Evolutionary conservation across 1,284 basidiomycete genomes (phyloP), one percentile per base, ranked within the genome.

Genomic region (Cryptococcus sp.): DNA sequence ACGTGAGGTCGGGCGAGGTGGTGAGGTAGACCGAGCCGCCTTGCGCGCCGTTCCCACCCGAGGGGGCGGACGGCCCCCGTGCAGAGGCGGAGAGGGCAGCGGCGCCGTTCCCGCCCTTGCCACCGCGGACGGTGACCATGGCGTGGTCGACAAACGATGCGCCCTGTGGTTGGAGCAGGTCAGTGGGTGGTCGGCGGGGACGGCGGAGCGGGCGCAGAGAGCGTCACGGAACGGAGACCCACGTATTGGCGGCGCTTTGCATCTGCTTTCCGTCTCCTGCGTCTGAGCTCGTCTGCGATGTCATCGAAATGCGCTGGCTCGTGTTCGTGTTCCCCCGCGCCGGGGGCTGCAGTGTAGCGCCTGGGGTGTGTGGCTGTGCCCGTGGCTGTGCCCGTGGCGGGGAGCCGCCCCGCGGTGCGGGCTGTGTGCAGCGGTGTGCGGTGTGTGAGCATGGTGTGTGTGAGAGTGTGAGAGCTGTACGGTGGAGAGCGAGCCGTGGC

Each of bases 21-120:
- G 85, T 77, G 62, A 97, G 82, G 72, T 91, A 91, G 35, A 97
- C 85, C 61, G 88, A 85, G 1, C 89, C 91, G 24, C 93, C 94
- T 46, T 83, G 82, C 0, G 91, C 93, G 18, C 94, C 93, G 62
- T 88, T 88, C 1, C 92, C 93, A 1, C 93, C 93, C 11, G 89
- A 90, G 0, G 92, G 89, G 0, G 90, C 89, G 0, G 91, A 91
- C 59, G 85, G 83, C 0, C 86, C 83, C 58, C 83, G 84, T 69
- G 87, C 88, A 77, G 89, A 87, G 57, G 86, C 85, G 66, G 89
- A 85, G 65, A 92, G 91, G 3, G 89, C 88, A 15, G 87, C 86
- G 60, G 89, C 88, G 18, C 91, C 90, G 53, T 89, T 80, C 0
- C 91, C 89, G 21, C 91, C 92, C 69, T 82, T 86, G 46, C 88